Conservation (phyloP, 129 eudicot species). For the Rutidosis leptorrhynchoides region DNA sequence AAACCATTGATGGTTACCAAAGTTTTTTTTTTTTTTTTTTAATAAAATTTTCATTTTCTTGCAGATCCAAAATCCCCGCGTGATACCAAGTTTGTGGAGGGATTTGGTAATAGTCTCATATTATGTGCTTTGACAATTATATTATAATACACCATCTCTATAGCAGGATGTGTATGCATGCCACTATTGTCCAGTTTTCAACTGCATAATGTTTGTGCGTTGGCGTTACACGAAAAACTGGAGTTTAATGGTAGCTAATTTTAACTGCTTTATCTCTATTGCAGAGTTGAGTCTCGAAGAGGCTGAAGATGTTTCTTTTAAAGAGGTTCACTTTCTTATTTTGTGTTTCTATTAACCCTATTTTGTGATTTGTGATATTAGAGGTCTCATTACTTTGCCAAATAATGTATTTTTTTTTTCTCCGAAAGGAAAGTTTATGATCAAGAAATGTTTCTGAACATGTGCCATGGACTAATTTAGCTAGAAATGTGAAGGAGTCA, state of each 20-base stretch:
- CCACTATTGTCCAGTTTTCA: background rate
- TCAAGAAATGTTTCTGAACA: too few species aligned
- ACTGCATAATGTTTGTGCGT: background rate
- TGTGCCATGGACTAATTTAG: too few species aligned
- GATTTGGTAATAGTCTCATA: constrained; percentile 53
- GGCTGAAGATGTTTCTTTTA: constrained; percentile 85
- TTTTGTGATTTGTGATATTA: background rate
- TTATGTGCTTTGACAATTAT: background rate
- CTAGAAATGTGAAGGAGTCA: background rate
- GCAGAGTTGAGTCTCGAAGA: constrained; percentile 88
- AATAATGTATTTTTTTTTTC: constrained; percentile 18
- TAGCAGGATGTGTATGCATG: background rate
- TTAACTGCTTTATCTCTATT: constrained; percentile 18
- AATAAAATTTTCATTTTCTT: constrained; percentile 26
- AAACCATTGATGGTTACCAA: constrained; percentile 2
- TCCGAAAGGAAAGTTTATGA: too few species aligned
- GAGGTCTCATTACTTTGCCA: background rate
- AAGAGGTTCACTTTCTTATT: constrained; percentile 51
- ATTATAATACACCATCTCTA: background rate
- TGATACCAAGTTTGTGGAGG: constrained; percentile 69
- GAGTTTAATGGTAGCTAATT: constrained; percentile 10
- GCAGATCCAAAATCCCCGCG: constrained; percentile 67
- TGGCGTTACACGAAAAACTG: background rate
- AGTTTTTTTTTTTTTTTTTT: background rate
- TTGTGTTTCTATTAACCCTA: background rate